Percentiles rank a stretch among this genome's conserved stretches.
Evolutionary conservation across 129 eudicot genomes (phyloP).

Genomic region (Pittosporum tobira): DNA sequence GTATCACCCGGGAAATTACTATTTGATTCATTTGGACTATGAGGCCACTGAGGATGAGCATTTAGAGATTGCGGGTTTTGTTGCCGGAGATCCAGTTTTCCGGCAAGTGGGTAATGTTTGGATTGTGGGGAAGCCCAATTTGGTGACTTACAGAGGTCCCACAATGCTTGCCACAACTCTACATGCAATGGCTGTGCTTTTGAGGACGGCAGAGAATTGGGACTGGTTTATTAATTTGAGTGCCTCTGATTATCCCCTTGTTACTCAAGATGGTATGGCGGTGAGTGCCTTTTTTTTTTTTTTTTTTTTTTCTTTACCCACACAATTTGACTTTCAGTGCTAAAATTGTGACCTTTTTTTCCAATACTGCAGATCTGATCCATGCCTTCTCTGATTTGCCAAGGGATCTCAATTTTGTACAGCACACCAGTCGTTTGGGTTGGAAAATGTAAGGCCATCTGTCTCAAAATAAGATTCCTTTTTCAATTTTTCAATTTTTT

Average conservation of each 20-base stretch:
- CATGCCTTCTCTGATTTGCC: constrained; percentile 72
- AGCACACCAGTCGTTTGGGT: constrained; percentile 77
- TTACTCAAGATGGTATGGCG: constrained; percentile 99
- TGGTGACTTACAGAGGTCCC: constrained; percentile 88
- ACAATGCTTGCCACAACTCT: constrained; percentile 89
- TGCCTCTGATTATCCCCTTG: constrained; percentile 95
- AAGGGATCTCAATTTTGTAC: constrained; percentile 72
- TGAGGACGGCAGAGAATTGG: constrained; percentile 58
- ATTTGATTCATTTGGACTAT: constrained; percentile 63
- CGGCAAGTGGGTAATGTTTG: constrained; percentile 55
- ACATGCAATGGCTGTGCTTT: constrained; percentile 72
- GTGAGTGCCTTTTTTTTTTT: constrained; percentile 48
- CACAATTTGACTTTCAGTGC: background rate
- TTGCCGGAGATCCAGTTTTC: constrained; percentile 36
- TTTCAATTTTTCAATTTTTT: background rate
- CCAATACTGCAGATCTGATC: constrained; percentile 68
- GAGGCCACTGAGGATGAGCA: constrained; percentile 57
- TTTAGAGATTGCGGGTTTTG: constrained; percentile 47
- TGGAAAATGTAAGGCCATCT: constrained; percentile 67
- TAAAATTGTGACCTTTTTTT: background rate
- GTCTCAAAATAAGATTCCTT: too few species aligned
- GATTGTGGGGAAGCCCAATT: constrained; percentile 70
- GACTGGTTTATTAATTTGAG: constrained; percentile 97
- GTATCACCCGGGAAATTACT: constrained; percentile 70
- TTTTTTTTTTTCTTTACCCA: background rate